phyloP scores from a whole-genome alignment of 371 early-diverging fungal genomes.

The Apophysomyces ossiformis region DNA sequence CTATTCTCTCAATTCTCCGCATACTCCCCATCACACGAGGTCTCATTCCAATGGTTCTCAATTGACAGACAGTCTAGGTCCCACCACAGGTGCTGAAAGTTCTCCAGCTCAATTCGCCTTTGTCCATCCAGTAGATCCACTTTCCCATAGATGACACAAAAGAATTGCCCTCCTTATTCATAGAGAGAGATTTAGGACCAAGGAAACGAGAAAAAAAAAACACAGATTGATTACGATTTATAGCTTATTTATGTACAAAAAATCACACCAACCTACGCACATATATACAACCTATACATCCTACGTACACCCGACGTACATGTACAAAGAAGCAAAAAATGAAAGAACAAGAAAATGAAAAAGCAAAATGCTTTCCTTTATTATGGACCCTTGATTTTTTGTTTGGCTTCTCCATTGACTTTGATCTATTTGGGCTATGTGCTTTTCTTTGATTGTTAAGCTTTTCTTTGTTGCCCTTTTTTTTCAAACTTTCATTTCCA shows the following conservation, averaged over 20 bases:
- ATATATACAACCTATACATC: too few species aligned
- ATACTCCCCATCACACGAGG: slow-evolving; percentile 20
- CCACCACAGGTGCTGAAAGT: background rate
- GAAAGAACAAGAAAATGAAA: too few species aligned
- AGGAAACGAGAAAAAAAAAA: too few species aligned
- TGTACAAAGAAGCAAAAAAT: too few species aligned
- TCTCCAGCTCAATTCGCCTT: slow-evolving; percentile 18
- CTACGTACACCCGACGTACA: too few species aligned
- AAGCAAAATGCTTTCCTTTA: too few species aligned
- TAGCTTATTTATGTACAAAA: too few species aligned
- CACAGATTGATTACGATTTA: too few species aligned
- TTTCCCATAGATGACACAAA: slow-evolving; percentile 24
- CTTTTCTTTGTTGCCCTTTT: background rate
- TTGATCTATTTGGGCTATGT: background rate
- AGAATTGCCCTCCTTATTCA: background rate
- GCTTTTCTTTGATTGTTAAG: background rate
- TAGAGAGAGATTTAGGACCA: too few species aligned
- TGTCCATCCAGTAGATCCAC: slow-evolving; percentile 27
- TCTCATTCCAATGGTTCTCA: slow-evolving; percentile 2
- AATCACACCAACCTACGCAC: too few species aligned
- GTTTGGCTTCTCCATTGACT: too few species aligned
- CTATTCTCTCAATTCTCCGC: slow-evolving; percentile 29
- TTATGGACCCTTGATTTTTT: too few species aligned
- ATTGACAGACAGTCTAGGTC: background rate
- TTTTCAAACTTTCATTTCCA: background rate